These are phyloP conservation scores for Citeromyces hawaiiensis DNA, from an alignment of 1,139 yeast genomes.

Conservation along the genomic window DNA sequence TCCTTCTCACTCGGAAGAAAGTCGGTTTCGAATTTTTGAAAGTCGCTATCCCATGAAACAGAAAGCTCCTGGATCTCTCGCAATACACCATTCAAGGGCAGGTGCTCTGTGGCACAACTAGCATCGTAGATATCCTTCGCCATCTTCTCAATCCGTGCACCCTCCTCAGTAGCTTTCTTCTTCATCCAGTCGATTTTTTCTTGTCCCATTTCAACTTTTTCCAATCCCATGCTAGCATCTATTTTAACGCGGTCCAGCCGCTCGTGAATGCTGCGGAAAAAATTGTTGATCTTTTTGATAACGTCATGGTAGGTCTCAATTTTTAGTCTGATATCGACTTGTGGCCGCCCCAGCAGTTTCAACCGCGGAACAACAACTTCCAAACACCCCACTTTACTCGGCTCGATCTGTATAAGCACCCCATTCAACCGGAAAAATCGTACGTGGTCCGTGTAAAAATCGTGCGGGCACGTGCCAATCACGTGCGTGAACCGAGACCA, in stretches of 20 bases:
- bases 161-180: conserved; percentile 37
- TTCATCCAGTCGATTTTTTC: conserved; percentile 46
- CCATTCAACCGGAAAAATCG: conserved; percentile 79
- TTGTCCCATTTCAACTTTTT: conserved; percentile 58
- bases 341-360: conserved; percentile 59
- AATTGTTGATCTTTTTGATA: conserved; percentile 34
- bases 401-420: conserved; percentile 68
- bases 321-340: conserved; percentile 57
- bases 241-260: conserved; percentile 70
- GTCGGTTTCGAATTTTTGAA: conserved; percentile 65
- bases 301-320: conserved; percentile 47
- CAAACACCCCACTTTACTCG: conserved; percentile 57
- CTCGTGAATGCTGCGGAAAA: conserved; percentile 63
- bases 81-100: conserved; percentile 57
- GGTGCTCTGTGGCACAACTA: conserved; percentile 50
- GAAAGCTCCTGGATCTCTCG: conserved; percentile 71
- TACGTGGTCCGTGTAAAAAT: conserved; percentile 67
- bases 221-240: conserved; percentile 52
- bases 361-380: conserved; percentile 73
- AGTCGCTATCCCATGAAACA: conserved; percentile 79
- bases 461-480: conserved; percentile 59
- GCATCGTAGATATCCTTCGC: conserved; percentile 40
- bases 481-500: conserved; percentile 51
- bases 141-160: conserved; percentile 25
- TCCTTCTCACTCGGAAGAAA: conserved; percentile 90